Base-by-base conservation (phyloP, 1,284 basidiomycete genomes). In the Ceratobasidium sp. region DNA sequence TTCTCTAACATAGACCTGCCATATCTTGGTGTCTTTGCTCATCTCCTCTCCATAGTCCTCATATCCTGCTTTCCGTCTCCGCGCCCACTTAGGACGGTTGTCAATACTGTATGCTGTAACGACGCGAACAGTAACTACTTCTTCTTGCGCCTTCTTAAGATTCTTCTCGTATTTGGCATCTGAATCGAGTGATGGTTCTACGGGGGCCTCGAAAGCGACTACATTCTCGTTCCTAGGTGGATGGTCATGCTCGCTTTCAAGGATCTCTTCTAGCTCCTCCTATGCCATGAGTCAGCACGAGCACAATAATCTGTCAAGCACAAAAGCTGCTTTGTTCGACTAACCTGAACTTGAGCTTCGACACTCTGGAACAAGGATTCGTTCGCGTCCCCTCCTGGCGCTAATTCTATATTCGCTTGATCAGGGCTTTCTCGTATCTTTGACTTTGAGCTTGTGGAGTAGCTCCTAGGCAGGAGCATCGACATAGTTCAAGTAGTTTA, bases 11-110 rank as follows among this genome's bases (percentile, higher is more conserved):
- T 73, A 73, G 10, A 63, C 31, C 17, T 63, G 26, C 69, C 69
- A 73, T 60, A 73, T 60, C 45, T 49, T 73, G 11, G 69, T 42
- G n/a, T 63, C 69, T 33, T 73, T 63, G n/a, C 23, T 58, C 58
- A 73, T 45, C 39, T 63, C 69, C 8, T 56, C 26, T 11, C 69
- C 69, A 35, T 61, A 35, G 28, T 73, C 58, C 10, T 73, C 58
- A 33, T 31, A 51, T 15, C 64, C 64, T 3, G 37, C n/a, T 33
- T 51, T 49, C 15, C 33, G 64, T 13, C 45, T 49, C 10, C 28
- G 64, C n/a, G 45, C 64, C 64, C 64, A 66, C 64, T 66, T 17
- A n/a, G 6, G 28, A 20, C 5, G 31, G 2, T 20, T 8, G 17
- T 53, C 8, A 51, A 31, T 45, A 28, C 23, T 11, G 35, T 5